Percentiles rank a stretch among this genome's conserved stretches.
Conservation (phyloP, 2,329 filamentous ascomycete species). For the Aaosphaeria pasadenensis region DNA sequence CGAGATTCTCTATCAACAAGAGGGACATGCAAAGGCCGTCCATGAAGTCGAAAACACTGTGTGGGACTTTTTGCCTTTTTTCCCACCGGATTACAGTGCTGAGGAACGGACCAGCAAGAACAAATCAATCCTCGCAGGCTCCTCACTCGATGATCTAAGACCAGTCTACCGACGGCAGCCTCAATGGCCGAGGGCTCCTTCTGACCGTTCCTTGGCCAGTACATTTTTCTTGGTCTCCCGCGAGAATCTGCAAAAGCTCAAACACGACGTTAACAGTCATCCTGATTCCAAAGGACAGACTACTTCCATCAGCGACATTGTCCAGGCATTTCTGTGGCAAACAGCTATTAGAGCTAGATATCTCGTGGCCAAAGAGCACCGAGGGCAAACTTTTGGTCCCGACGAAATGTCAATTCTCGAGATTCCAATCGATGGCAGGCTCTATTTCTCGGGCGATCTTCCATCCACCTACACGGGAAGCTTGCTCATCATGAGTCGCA, state of each 20-base stretch:
- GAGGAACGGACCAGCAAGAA: background rate
- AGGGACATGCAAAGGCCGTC: conserved; percentile 10
- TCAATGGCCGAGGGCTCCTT: conserved; percentile 31
- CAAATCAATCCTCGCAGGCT: conserved; percentile 3
- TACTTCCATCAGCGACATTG: conserved; percentile 37
- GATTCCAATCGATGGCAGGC: conserved; percentile 28
- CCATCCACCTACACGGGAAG: conserved; percentile 27
- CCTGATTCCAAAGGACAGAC: conserved; percentile 15
- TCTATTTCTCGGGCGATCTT: conserved; percentile 22
- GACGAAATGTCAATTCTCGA: conserved; percentile 26
- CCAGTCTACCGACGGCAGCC: too few relatives aligned
- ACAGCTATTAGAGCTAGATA: conserved; percentile 34
- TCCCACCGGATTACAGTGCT: conserved; percentile 2
- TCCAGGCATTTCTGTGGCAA: conserved; percentile 43
- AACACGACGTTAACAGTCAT: conserved; percentile 26
- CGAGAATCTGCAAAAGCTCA: conserved; percentile 25
- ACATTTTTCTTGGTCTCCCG: conserved; percentile 32
- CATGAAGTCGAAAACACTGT: conserved; percentile 13
- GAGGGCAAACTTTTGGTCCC: conserved; percentile 4
- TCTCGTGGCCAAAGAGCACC: conserved; percentile 23
- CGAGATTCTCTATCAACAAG: conserved; percentile 15
- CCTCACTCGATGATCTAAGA: conserved; percentile 21
- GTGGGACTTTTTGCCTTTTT: conserved; percentile 18
- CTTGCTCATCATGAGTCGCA: conserved; percentile 22
- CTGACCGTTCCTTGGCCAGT: conserved; percentile 23